phyloP scores from a whole-genome alignment of 306 rosid genomes.

The Hippophae tibetana region DNA sequence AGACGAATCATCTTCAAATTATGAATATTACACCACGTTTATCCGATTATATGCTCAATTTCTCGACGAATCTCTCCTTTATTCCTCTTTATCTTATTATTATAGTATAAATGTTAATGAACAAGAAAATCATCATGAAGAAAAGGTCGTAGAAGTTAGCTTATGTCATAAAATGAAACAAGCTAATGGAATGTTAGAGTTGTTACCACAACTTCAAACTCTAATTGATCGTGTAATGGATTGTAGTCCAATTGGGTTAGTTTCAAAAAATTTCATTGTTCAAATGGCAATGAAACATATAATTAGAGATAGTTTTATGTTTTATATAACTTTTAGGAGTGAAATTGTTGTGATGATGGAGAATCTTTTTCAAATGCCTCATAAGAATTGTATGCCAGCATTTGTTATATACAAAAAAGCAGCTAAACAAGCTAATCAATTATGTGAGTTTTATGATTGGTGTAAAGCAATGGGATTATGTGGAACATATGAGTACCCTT shows the following conservation, averaged over 20 bases:
- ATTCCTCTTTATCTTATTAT: slow-evolving; percentile 11
- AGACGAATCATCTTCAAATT: slow-evolving; percentile 26
- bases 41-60: slow-evolving; percentile 49
- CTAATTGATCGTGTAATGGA: slow-evolving; percentile 56
- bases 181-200: slow-evolving; percentile 40
- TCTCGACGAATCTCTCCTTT: slow-evolving; percentile 47
- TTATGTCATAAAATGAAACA: slow-evolving; percentile 34
- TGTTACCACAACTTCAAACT: slow-evolving; percentile 51
- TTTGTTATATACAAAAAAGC: slow-evolving; percentile 59
- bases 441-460: slow-evolving; percentile 52
- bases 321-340: slow-evolving; percentile 28
- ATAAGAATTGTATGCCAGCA: slow-evolving; percentile 34
- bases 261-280: slow-evolving; percentile 28
- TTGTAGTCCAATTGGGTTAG: slow-evolving; percentile 42
- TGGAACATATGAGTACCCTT: slow-evolving; percentile 49
- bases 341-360: slow-evolving; percentile 46
- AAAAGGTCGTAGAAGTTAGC: slow-evolving; percentile 5
- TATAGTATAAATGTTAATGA: slow-evolving; percentile 10
- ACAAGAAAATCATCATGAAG: background rate
- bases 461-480: slow-evolving; percentile 42
- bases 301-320: slow-evolving; percentile 48
- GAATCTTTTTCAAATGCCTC: slow-evolving; percentile 53
- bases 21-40: slow-evolving; percentile 32
- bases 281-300: slow-evolving; percentile 46
- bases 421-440: slow-evolving; percentile 40